Evolutionary conservation across 805 yeast species (phyloP).

Genomic region (Zygosaccharomyces bisporus): DNA sequence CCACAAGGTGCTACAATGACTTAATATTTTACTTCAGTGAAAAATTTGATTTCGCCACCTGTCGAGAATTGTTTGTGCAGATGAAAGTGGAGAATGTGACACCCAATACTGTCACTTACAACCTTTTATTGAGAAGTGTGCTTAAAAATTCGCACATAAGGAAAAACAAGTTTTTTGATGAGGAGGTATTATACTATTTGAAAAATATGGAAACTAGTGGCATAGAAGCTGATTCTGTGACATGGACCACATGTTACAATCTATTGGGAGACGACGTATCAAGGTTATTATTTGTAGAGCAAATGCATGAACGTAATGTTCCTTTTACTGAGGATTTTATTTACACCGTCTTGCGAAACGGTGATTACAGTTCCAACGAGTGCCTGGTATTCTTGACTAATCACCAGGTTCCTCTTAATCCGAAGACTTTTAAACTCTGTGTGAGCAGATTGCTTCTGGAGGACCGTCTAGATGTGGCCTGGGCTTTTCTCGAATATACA

Average conservation of each 20-base stretch:
- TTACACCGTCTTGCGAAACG: conserved; percentile 27
- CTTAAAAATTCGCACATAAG: conserved; percentile 30
- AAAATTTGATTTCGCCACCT: conserved; percentile 40
- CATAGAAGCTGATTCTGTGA: conserved; percentile 36
- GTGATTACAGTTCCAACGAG: conserved; percentile 18
- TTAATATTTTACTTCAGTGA: conserved; percentile 39
- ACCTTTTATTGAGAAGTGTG: conserved; percentile 36
- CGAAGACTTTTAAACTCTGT: conserved; percentile 26
- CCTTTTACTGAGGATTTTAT: conserved; percentile 33
- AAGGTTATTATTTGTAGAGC: conserved; percentile 33
- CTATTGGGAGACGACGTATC: conserved; percentile 36
- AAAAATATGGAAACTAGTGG: conserved; percentile 31
- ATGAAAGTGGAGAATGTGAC: conserved; percentile 36
- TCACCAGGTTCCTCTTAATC: conserved; percentile 28
- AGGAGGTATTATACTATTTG: conserved; percentile 32
- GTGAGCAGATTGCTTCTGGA: conserved; percentile 29
- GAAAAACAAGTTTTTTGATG: conserved; percentile 27
- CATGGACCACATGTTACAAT: conserved; percentile 39
- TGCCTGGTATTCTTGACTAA: conserved; percentile 26
- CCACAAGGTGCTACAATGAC: conserved; percentile 37
- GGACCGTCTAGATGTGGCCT: conserved; percentile 30
- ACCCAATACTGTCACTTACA: conserved; percentile 41
- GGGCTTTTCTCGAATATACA: conserved; percentile 28
- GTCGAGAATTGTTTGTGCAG: conserved; percentile 40
- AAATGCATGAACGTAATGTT: conserved; percentile 32